Evolutionary conservation across 1,139 yeast species (phyloP).

Genomic region (Scheffersomyces lignicola): DNA sequence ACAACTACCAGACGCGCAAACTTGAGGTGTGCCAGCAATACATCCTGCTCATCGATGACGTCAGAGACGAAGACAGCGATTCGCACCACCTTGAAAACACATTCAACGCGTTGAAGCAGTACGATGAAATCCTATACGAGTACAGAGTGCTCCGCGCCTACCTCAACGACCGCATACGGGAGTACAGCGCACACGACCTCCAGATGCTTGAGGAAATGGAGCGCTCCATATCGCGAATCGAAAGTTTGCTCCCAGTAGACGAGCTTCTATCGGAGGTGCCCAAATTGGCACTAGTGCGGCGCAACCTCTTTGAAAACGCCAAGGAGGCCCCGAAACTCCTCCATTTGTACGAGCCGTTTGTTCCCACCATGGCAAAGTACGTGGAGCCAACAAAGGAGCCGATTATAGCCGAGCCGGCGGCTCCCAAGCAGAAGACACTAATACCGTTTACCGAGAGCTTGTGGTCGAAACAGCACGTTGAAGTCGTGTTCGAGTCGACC

Average conservation of each 20-base stretch:
- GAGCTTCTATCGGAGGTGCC: conserved; percentile 21
- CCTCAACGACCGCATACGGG: conserved; percentile 12
- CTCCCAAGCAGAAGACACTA: background rate
- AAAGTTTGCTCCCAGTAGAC: conserved; percentile 23
- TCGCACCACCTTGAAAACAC: conserved; percentile 12
- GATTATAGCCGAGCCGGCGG: background rate
- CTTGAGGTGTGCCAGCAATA: conserved; percentile 16
- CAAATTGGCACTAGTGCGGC: conserved; percentile 25
- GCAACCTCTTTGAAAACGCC: conserved; percentile 31
- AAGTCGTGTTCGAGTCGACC: conserved; percentile 11
- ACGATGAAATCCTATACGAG: conserved; percentile 26
- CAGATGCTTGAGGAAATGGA: conserved; percentile 12
- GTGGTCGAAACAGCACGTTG: conserved; percentile 13
- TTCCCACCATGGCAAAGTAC: conserved; percentile 4
- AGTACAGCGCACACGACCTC: conserved; percentile 9
- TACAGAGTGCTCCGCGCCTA: conserved; percentile 19
- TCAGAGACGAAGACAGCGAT: conserved; percentile 14
- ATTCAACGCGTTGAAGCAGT: conserved; percentile 19
- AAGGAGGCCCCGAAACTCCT: conserved; percentile 30
- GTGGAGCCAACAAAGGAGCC: conserved; percentile 1
- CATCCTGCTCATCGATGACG: conserved; percentile 14
- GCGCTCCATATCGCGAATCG: conserved; percentile 15
- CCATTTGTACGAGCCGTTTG: conserved; percentile 3
- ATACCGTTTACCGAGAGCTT: conserved; percentile 3
- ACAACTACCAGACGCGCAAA: conserved; percentile 22